Percentiles rank a stretch among this genome's conserved stretches.
Evolutionary conservation across 2,329 filamentous ascomycete genomes (phyloP).

Genomic region (Colletotrichum sp.): DNA sequence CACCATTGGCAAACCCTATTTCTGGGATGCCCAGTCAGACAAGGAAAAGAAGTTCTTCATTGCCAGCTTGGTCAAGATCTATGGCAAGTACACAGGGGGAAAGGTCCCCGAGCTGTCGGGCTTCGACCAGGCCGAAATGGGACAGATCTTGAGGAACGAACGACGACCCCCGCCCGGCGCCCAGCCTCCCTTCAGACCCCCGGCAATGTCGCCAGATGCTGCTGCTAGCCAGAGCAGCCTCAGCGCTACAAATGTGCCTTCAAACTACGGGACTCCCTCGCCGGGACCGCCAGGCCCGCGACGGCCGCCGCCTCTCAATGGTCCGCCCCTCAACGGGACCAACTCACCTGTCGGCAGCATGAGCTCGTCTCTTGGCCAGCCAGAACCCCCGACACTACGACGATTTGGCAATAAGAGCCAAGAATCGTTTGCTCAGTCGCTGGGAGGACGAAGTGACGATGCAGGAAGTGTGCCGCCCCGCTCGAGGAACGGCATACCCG

Average conservation of each 20-base stretch:
- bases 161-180: conserved; percentile 38
- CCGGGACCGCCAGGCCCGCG: conserved; percentile 25
- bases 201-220: conserved; percentile 11
- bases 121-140: conserved; percentile 81
- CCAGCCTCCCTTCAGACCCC: conserved; percentile 5
- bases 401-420: conserved; percentile 62
- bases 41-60: conserved; percentile 99
- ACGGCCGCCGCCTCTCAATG: conserved; percentile 13
- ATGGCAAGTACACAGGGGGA: conserved; percentile 92
- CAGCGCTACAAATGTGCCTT: conserved; percentile 22
- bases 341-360: conserved; percentile 56
- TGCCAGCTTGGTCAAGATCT: conserved; percentile 94
- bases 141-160: conserved; percentile 71
- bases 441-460: conserved; percentile 56
- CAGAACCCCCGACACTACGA: conserved; percentile 48
- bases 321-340: conserved; percentile 17
- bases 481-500: conserved; percentile 55
- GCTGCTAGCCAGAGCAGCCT: conserved; percentile 24
- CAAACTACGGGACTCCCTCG: conserved; percentile 38
- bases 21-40: conserved; percentile 90
- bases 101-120: conserved; percentile 79
- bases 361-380: conserved; percentile 51
- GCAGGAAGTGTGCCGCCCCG: conserved; percentile 54
- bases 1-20: conserved; percentile 92
- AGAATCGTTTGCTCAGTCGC: conserved; percentile 58